phyloP scores from a whole-genome alignment of 2,329 filamentous ascomycete species.

The Hirsutella minnesotensis region DNA sequence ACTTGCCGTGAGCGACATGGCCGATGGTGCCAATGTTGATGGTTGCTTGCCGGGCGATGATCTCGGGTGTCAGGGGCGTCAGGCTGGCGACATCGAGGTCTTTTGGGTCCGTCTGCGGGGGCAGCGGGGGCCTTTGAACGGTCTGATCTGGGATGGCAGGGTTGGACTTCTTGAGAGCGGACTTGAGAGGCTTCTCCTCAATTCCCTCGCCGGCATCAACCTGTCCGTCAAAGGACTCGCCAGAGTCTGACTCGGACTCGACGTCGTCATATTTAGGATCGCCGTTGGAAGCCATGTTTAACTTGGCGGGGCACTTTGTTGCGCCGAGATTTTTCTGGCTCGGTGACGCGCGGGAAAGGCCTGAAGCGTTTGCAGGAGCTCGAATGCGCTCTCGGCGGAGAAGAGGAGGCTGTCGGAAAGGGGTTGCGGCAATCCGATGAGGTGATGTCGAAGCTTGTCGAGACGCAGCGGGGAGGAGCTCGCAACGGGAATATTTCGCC shows the following conservation, averaged over 20 bases:
- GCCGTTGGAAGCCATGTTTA: conserved; percentile 42
- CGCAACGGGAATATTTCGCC: conserved; percentile 17
- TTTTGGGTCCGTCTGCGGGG: conserved; percentile 86
- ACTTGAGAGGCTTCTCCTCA: conserved; percentile 63
- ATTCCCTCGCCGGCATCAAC: conserved; percentile 45
- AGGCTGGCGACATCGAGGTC: conserved; percentile 73
- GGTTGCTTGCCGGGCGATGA: conserved; percentile 94
- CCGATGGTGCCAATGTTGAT: conserved; percentile 99
- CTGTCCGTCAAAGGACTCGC: conserved; percentile 50
- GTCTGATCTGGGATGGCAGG: conserved; percentile 44
- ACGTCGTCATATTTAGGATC: conserved; percentile 59
- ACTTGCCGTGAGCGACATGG: conserved; percentile 98
- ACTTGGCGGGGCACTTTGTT: conserved; percentile 16
- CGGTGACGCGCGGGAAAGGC: background rate
- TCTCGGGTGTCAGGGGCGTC: conserved; percentile 83
- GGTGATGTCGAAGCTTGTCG: conserved; percentile 6
- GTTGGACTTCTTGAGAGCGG: conserved; percentile 67
- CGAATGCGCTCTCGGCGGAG: background rate
- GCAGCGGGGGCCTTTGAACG: conserved; percentile 42
- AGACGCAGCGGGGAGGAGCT: conserved; percentile 7
- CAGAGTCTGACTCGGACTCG: conserved; percentile 58
- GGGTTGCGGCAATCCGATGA: background rate
- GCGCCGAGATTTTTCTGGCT: background rate
- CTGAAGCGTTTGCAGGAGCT: background rate
- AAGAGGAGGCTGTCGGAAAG: background rate